Evolutionary conservation across 257 asterid species (phyloP).

Genomic region (Eucommia ulmoides): DNA sequence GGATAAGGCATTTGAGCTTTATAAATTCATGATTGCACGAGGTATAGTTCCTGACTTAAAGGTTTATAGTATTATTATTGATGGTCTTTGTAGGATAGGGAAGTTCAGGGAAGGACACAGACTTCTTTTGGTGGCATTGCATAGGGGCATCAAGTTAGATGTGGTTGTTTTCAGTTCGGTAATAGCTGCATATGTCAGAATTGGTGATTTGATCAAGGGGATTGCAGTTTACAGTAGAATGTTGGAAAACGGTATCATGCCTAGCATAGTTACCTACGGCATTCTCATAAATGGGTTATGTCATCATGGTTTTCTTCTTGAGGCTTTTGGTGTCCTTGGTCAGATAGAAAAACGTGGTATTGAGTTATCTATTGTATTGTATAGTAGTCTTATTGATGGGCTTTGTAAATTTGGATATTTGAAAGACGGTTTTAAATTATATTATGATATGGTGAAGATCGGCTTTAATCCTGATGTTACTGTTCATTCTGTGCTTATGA

Average conservation of each 20-base stretch:
- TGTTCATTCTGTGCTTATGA: constrained; percentile 16
- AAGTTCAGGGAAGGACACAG: constrained; percentile 19
- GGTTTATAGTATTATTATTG: constrained; percentile 28
- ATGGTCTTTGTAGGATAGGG: constrained; percentile 28
- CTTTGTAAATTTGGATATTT: constrained; percentile 19
- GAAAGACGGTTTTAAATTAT: constrained; percentile 16
- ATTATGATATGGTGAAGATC: constrained; percentile 15
- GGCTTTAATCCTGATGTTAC: constrained; percentile 17
- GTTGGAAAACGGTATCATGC: constrained; percentile 25
- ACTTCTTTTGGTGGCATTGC: constrained; percentile 22
- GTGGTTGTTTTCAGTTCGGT: constrained; percentile 23
- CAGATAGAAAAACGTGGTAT: constrained; percentile 17
- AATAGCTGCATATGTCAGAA: constrained; percentile 20
- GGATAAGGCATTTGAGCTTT: constrained; percentile 25
- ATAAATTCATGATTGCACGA: constrained; percentile 17
- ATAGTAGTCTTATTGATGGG: constrained; percentile 23
- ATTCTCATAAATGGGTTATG: constrained; percentile 25
- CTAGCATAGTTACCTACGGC: constrained; percentile 26
- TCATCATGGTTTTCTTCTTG: constrained; percentile 14
- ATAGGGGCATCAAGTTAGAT: constrained; percentile 25
- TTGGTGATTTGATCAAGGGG: constrained; percentile 21
- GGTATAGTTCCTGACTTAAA: constrained; percentile 29
- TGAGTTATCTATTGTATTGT: constrained; percentile 16
- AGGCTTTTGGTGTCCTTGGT: constrained; percentile 24
- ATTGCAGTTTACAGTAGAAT: constrained; percentile 19